phyloP scores from a whole-genome alignment of 495 filamentous ascomycete species.

The Penicillium chermesinum region DNA sequence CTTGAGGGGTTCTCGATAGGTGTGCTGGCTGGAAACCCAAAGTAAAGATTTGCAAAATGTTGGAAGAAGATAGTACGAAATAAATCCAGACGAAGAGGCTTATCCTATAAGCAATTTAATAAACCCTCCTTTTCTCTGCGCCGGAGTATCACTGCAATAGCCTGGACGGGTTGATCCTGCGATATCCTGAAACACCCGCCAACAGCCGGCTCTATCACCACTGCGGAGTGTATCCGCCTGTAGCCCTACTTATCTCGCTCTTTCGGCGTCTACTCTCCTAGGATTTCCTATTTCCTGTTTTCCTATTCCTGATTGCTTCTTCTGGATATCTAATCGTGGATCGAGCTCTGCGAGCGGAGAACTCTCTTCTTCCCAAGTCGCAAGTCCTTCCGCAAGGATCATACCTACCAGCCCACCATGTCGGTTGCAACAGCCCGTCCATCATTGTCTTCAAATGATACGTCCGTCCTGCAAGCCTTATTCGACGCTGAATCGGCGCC shows the following conservation, averaged over 20 bases:
- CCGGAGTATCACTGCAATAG: background rate
- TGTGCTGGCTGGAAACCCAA: background rate
- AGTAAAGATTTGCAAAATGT: too few relatives aligned
- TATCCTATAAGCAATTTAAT: too few relatives aligned
- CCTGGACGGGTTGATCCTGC: conserved; percentile 6
- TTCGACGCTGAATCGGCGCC: conserved; percentile 74
- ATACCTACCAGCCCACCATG: conserved; percentile 23
- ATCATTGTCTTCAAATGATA: conserved; percentile 62
- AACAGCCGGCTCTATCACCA: conserved; percentile 9
- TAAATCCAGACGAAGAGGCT: too few relatives aligned
- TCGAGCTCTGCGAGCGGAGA: background rate
- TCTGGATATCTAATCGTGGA: too few relatives aligned
- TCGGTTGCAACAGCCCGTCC: conserved; percentile 41
- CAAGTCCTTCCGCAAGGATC: too few relatives aligned
- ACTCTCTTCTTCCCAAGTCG: conserved; percentile 3
- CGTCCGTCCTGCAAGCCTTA: conserved; percentile 68
- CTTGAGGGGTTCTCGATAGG: conserved; percentile 1
- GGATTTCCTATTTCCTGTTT: too few relatives aligned
- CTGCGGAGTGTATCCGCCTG: background rate
- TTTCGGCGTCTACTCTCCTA: too few relatives aligned
- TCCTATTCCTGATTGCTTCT: too few relatives aligned
- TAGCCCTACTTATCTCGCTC: too few relatives aligned
- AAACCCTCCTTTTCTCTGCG: background rate
- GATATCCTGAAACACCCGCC: conserved; percentile 21
- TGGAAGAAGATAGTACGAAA: too few relatives aligned